Evolutionary conservation across 2,329 filamentous ascomycete species (phyloP), one percentile per base, ranked within the genome.

Genomic region (Clathrospora elynae): DNA sequence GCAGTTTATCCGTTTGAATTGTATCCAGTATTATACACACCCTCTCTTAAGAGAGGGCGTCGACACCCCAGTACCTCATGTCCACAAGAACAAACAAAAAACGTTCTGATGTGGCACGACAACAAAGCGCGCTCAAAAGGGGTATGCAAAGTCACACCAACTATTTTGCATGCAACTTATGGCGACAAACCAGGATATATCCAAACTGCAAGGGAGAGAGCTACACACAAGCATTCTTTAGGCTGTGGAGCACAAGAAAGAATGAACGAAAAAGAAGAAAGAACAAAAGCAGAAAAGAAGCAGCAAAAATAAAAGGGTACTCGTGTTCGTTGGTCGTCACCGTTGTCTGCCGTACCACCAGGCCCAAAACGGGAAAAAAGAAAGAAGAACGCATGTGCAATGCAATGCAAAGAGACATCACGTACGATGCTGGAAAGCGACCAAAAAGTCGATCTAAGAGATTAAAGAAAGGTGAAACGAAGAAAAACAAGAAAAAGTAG

Each of bases 381-480:
- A 39, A 19, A 34, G 8, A 14, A 16, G 20, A 35, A 22, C 33
- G 26, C 35, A 24, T 37, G 28, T 33, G 42, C 32, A 20, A 65
- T 59, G 60, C 61, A 45, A 48, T 45, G 58, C 53, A 52, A 49
- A 46, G 44, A 40, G 38, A 42, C 42, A 50, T 47, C 33, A 42
- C 42, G 34, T 47, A 39, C 19, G 49, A 52, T 54, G 51, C 38
- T 48, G 33, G 4, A 35, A 43, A 46, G 50, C 35, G 49, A 57
- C 31, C 40, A 19, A 41, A 37, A 40, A 42, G 35, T 33, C 44
- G 45, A 44, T 60, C 59, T 63, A 54, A 49, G 44, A 42, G 54
- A 55, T 61, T 64, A 61, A 57, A 61, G 46, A 35, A 53, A 49
- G 51, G 54, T 47, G 46, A 40, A 59, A 55, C 43, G 44, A 55